Base-by-base conservation (phyloP, 495 filamentous ascomycete species). In the Cladorrhinum samala region DNA sequence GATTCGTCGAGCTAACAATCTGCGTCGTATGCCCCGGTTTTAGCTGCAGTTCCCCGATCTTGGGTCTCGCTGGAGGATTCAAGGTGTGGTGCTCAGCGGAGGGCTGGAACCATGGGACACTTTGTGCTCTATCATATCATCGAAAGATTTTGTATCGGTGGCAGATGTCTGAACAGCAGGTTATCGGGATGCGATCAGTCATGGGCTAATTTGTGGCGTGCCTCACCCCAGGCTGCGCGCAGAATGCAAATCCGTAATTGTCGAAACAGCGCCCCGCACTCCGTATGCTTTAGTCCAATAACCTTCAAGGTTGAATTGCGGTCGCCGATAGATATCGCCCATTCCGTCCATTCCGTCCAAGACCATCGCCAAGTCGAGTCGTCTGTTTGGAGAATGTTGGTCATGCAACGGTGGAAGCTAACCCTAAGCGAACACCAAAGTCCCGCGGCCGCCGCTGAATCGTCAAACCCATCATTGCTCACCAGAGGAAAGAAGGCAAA, bases 1-100 rank as follows among this genome's bases (percentile, higher is more conserved):
- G 14, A 45, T 45, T 45, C 42, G 42, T 14, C 42, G 23, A 45
- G 21, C 14, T 3, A 14, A 21, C 21, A 19, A 23, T 45, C 14
- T 19, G 42, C 42, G 42, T 45, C 19, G 42, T 45, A 45, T 45
- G 20, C 18, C 6, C 23, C 14, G 14, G 20, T 5, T 21, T 24
- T 45, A 45, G 42, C 42, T 45, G 42, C 42, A 25, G 14, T 47
- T 30, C 45, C 45, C 25, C 45, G 45, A 47, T 47, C 45, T 47
- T 47, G 24, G 45, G 45, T 47, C 20, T 33, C 45, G 21, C 14
- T 19, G 14, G 17, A 45, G 45, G 45, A 47, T 47, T 33, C 45
- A 47, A 33, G 24, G 23, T 47, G 20, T 19, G 21, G 45, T 33
- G 21, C 45, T 47, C 45, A 24, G 45, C 24, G 27, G 11, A 47